Conservation (phyloP, 306 rosid genomes). For the Vigna radiata region DNA sequence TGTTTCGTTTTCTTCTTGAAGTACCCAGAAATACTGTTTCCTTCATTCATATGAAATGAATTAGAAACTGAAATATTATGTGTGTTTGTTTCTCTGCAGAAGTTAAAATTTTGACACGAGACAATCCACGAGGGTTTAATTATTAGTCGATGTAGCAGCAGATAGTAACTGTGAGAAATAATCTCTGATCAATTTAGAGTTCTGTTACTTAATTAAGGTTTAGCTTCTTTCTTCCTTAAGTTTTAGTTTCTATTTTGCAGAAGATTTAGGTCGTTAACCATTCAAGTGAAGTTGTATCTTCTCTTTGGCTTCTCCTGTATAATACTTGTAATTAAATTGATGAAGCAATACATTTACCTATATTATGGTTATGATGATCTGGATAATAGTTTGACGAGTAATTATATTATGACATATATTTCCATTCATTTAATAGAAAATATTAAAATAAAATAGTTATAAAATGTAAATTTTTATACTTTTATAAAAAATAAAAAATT, state of each 20-base stretch:
- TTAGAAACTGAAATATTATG: not conserved
- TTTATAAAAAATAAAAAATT: too few species aligned
- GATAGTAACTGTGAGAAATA: not conserved
- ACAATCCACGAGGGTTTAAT: not conserved
- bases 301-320: not conserved
- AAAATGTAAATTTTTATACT: too few species aligned
- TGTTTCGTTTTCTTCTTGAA: not conserved
- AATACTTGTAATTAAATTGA: not conserved
- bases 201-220: not conserved
- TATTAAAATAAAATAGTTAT: too few species aligned
- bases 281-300: not conserved
- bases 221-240: not conserved
- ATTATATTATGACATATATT: too few species aligned
- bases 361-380: too few species aligned
- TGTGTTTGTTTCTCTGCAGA: not conserved
- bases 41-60: too few species aligned
- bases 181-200: not conserved
- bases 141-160: not conserved
- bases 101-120: not conserved
- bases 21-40: too few species aligned
- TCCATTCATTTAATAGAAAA: too few species aligned
- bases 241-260: not conserved
- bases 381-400: too few species aligned
- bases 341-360: not conserved
- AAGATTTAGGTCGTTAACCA: not conserved